A percentile compares a stretch with the other conserved stretches of the same genome.
Evolutionary conservation across 1,284 basidiomycete species (phyloP).

Genomic region (Microbotryum intermedium): DNA sequence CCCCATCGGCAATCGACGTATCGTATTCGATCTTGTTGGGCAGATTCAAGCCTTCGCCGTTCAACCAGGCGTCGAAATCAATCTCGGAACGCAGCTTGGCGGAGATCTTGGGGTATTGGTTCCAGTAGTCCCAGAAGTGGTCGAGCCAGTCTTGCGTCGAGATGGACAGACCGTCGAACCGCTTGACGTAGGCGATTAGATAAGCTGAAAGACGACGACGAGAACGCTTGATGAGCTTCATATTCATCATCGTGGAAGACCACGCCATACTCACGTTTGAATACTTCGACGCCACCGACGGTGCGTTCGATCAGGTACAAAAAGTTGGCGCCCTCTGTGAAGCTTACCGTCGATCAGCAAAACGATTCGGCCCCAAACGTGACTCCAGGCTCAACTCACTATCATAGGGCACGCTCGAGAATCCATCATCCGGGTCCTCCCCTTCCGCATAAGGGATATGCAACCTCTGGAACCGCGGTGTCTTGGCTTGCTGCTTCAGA

Average conservation of each 20-base stretch:
- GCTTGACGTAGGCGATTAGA: slow-evolving; percentile 66
- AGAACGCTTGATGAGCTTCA: background rate
- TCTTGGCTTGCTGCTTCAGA: slow-evolving; percentile 52
- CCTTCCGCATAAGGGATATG: slow-evolving; percentile 72
- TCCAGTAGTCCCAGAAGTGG: slow-evolving; percentile 73
- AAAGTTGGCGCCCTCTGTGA: slow-evolving; percentile 54
- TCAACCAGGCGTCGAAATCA: slow-evolving; percentile 54
- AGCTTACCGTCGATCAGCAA: background rate
- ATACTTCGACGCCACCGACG: slow-evolving; percentile 72
- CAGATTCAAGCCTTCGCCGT: slow-evolving; percentile 45
- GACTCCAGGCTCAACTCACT: slow-evolving; percentile 42
- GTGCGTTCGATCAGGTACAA: slow-evolving; percentile 57
- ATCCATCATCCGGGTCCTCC: slow-evolving; percentile 64
- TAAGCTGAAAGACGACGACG: slow-evolving; percentile 47
- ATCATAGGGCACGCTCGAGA: slow-evolving; percentile 59
- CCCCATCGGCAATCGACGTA: slow-evolving; percentile 58
- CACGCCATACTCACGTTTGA: slow-evolving; percentile 34
- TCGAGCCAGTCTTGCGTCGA: slow-evolving; percentile 79
- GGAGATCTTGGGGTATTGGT: slow-evolving; percentile 43
- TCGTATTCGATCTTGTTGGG: slow-evolving; percentile 80
- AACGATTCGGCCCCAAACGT: background rate
- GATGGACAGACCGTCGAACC: slow-evolving; percentile 72
- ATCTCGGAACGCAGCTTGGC: slow-evolving; percentile 43
- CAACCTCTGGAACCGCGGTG: slow-evolving; percentile 15
- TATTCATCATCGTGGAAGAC: slow-evolving; percentile 19